phyloP scores from a whole-genome alignment of 1,284 basidiomycete species.

The Ceratobasidium sp. region DNA sequence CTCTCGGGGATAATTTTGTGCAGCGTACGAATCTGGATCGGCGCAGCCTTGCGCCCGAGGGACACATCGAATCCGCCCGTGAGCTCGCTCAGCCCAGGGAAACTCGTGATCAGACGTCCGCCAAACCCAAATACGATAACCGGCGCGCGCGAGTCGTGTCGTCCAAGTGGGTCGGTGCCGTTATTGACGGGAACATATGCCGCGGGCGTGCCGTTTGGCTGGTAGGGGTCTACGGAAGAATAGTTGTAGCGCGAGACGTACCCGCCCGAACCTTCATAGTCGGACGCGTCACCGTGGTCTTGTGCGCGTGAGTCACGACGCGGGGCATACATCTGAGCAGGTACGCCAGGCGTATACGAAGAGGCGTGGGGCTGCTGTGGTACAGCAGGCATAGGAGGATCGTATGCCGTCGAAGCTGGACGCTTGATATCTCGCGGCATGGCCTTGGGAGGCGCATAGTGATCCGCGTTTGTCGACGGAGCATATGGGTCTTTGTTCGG shows the following conservation, averaged over 20 bases:
- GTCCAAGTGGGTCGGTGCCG: conserved; percentile 73
- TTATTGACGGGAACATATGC: conserved; percentile 48
- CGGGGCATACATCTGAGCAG: conserved; percentile 46
- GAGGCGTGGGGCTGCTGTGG: conserved; percentile 11
- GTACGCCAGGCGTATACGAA: conserved; percentile 41
- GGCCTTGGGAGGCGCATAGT: conserved; percentile 48
- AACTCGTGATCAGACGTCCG: conserved; percentile 85
- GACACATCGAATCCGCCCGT: conserved; percentile 82
- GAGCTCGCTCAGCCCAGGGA: conserved; percentile 75
- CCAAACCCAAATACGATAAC: conserved; percentile 91
- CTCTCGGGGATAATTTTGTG: conserved; percentile 76
- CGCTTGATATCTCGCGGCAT: conserved; percentile 45
- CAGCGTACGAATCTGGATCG: conserved; percentile 74
- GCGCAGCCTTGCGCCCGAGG: conserved; percentile 74
- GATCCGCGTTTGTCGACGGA: conserved; percentile 47
- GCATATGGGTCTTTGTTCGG: conserved; percentile 48
- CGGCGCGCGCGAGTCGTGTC: conserved; percentile 78
- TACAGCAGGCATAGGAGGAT: conserved; percentile 52
- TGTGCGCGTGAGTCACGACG: conserved; percentile 40
- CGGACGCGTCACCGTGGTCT: conserved; percentile 52
- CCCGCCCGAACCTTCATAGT: conserved; percentile 45
- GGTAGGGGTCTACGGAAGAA: conserved; percentile 40
- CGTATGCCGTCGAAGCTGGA: conserved; percentile 55
- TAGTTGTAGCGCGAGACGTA: conserved; percentile 48
- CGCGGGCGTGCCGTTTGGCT: conserved; percentile 42